A percentile compares a stretch with the other conserved stretches of the same genome.
phyloP scores from a whole-genome alignment of 2,329 filamentous ascomycete species.

The Fusarium sp. region DNA sequence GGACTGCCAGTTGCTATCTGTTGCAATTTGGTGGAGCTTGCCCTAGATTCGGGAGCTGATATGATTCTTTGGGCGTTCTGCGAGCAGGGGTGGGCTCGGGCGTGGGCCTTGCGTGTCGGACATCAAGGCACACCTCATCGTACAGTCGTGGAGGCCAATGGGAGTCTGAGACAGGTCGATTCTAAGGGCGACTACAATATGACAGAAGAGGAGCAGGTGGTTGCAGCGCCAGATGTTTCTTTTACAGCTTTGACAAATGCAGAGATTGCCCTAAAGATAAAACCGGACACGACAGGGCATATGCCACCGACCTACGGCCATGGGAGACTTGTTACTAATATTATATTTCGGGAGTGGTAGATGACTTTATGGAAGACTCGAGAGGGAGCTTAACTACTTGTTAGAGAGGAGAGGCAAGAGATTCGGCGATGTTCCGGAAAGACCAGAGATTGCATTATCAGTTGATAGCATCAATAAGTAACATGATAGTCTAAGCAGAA shows the following conservation, averaged over 20 bases:
- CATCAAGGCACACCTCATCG: conserved; percentile 23
- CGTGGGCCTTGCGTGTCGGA: conserved; percentile 46
- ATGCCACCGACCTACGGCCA: conserved; percentile 18
- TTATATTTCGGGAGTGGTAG: conserved; percentile 50
- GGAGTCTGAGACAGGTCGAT: conserved; percentile 47
- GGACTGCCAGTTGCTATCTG: conserved; percentile 47
- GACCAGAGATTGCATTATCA: conserved; percentile 24
- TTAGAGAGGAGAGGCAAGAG: background rate
- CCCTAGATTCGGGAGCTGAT: conserved; percentile 45
- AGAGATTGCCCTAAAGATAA: background rate
- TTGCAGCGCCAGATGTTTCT: background rate
- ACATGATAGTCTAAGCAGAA: conserved; percentile 11
- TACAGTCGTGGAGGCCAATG: conserved; percentile 43
- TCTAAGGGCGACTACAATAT: conserved; percentile 45
- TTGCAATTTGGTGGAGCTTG: conserved; percentile 46
- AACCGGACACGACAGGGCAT: background rate
- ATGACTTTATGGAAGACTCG: conserved; percentile 43
- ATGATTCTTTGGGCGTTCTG: conserved; percentile 50
- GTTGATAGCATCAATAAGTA: conserved; percentile 36
- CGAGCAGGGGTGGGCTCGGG: conserved; percentile 46
- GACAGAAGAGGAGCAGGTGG: conserved; percentile 25
- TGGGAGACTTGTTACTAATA: conserved; percentile 21
- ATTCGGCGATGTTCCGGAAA: conserved; percentile 19
- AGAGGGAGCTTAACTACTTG: background rate
- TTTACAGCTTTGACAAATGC: conserved; percentile 7